phyloP scores from a whole-genome alignment of 129 eudicot genomes.

The Flaveria robusta region DNA sequence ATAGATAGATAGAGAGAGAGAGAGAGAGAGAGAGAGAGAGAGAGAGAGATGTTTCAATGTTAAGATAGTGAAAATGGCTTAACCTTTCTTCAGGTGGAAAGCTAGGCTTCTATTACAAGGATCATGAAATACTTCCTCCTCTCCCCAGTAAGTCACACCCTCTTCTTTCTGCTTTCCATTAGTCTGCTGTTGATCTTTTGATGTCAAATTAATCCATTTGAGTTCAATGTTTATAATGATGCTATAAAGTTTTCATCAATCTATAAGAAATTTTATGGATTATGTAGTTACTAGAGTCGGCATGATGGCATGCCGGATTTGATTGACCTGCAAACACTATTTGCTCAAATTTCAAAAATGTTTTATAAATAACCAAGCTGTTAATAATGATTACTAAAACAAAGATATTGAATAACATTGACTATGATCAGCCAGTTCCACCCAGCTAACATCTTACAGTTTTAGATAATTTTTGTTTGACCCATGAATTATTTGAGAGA shows the following conservation, averaged over 20 bases:
- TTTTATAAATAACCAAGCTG: too few relatives aligned
- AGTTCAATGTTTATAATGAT: neutral
- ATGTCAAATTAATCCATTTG: conserved; percentile 4
- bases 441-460: neutral
- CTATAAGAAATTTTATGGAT: neutral
- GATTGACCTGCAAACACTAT: neutral
- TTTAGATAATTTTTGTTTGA: neutral
- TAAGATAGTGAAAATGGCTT: neutral
- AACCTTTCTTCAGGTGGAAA: conserved; percentile 59
- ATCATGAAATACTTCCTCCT: conserved; percentile 94
- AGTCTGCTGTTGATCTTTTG: conserved; percentile 20
- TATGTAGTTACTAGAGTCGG: neutral
- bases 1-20: too few relatives aligned
- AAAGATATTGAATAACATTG: too few relatives aligned
- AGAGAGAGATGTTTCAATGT: neutral
- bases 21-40: too few relatives aligned
- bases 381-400: too few relatives aligned
- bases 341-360: neutral
- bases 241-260: neutral
- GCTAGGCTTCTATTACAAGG: conserved; percentile 89
- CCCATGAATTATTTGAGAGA: neutral
- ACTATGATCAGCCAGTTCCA: too few relatives aligned
- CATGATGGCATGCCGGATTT: neutral
- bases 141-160: conserved; percentile 63
- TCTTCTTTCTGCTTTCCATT: neutral